Percentiles rank a stretch among this genome's conserved stretches.
Conservation (phyloP, 345 rosid species). For the Jatropha curcas region DNA sequence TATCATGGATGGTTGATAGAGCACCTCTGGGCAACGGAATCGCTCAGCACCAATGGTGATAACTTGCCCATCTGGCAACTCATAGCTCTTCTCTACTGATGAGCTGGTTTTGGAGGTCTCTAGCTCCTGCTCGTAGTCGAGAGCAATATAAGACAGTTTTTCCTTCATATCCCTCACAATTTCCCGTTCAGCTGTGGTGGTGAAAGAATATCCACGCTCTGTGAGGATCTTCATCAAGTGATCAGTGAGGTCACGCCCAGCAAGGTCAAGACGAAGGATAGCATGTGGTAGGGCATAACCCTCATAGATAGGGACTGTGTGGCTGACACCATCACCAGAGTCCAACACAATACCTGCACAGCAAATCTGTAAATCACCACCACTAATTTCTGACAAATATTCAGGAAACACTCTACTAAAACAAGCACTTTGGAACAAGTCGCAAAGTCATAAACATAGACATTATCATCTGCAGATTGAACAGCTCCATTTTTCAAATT, state of each 20-base stretch:
- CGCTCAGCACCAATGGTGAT: slow-evolving; percentile 93
- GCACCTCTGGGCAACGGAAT: slow-evolving; percentile 93
- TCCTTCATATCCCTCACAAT: slow-evolving; percentile 97
- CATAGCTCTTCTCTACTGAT: slow-evolving; percentile 83
- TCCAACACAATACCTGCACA: slow-evolving; percentile 83
- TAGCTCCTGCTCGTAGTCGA: slow-evolving; percentile 90
- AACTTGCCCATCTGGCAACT: slow-evolving; percentile 84
- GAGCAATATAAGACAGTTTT: slow-evolving; percentile 85
- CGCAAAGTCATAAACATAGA: too few relatives aligned
- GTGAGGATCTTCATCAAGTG: slow-evolving; percentile 82
- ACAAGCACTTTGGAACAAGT: not conserved
- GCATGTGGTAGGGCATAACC: slow-evolving; percentile 91
- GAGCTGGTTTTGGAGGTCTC: slow-evolving; percentile 88
- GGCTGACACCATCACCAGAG: slow-evolving; percentile 94
- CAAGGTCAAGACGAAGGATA: slow-evolving; percentile 88
- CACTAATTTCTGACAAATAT: too few relatives aligned
- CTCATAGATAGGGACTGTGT: slow-evolving; percentile 87
- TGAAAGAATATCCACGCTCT: slow-evolving; percentile 94
- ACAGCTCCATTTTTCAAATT: not conserved
- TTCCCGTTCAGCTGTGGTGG: slow-evolving; percentile 96
- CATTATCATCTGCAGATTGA: not conserved
- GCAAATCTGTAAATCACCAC: too few relatives aligned
- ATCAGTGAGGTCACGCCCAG: slow-evolving; percentile 94
- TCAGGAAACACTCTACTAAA: not conserved
- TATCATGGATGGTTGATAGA: slow-evolving; percentile 91